These are phyloP conservation scores for Pinus taeda DNA, from an alignment of 75 land plant species.

Conservation along the genomic window DNA sequence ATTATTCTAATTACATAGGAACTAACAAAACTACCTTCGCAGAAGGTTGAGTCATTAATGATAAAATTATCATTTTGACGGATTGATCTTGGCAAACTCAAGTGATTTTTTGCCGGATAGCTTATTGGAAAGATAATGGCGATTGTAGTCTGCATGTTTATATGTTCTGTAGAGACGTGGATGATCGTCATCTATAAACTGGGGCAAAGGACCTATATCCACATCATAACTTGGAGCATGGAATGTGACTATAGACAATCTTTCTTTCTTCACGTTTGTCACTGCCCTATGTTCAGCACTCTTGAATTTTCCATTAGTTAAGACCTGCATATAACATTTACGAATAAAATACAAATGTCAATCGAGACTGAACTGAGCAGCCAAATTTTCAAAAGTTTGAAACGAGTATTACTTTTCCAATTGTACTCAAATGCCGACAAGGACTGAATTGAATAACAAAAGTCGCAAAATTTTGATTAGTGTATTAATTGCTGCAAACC, in stretches of 20 bases:
- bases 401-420: no score
- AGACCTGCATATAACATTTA: not conserved
- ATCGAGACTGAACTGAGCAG: no score
- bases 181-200: constrained; percentile 32
- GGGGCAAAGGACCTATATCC: constrained; percentile 20
- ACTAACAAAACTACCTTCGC: no score
- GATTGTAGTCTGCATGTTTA: constrained; percentile 70
- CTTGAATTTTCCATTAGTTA: constrained; percentile 13
- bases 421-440: no score
- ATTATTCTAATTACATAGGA: no score
- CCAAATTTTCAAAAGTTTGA: no score
- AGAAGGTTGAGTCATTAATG: no score
- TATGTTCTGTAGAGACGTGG: constrained; percentile 50
- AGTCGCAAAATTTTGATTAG: no score
- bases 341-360: no score
- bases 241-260: constrained; percentile 14
- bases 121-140: constrained; percentile 57
- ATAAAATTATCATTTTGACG: no score
- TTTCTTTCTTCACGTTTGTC: not conserved
- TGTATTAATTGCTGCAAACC: no score
- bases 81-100: constrained; percentile 43
- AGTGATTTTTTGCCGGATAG: constrained; percentile 58
- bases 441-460: no score
- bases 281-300: constrained; percentile 12
- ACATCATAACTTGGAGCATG: constrained; percentile 10